phyloP scores from a whole-genome alignment of 257 asterid genomes.

The Solanum infundibuliforme region DNA sequence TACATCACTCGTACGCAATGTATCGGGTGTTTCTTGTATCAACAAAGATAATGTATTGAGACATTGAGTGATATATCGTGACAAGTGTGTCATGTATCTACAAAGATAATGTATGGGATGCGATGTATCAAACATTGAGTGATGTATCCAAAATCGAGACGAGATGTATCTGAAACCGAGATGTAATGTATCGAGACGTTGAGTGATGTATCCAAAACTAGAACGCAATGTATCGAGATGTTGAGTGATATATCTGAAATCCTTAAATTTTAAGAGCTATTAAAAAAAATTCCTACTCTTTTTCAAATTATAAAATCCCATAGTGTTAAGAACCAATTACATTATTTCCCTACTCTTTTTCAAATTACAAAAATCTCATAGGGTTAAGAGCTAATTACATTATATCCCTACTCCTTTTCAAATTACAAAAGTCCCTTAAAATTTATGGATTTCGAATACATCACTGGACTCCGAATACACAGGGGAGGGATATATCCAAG shows the following conservation, averaged over 20 bases:
- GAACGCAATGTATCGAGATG: background rate
- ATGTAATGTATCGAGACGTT: too few relatives aligned
- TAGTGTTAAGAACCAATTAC: background rate
- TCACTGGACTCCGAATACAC: background rate
- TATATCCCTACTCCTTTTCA: accelerated
- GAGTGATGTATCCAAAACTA: background rate
- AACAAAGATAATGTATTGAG: background rate
- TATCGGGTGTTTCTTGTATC: background rate
- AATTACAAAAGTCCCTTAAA: background rate
- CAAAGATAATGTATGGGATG: background rate
- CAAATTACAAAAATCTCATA: background rate
- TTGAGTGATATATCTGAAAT: background rate
- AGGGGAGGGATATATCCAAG: background rate
- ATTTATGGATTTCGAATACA: too few relatives aligned
- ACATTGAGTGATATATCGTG: background rate
- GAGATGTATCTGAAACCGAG: background rate
- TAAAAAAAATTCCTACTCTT: background rate
- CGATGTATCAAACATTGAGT: too few relatives aligned
- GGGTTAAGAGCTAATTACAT: too few relatives aligned
- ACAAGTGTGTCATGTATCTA: background rate
- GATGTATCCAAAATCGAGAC: background rate
- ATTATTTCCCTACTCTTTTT: background rate
- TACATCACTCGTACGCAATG: background rate
- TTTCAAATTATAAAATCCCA: too few relatives aligned
- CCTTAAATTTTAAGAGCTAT: background rate